Percentiles rank a stretch among this genome's conserved stretches.
These are phyloP conservation scores for Kodamaea anthophila DNA, from an alignment of 1,139 yeast species.

Conservation along the genomic window DNA sequence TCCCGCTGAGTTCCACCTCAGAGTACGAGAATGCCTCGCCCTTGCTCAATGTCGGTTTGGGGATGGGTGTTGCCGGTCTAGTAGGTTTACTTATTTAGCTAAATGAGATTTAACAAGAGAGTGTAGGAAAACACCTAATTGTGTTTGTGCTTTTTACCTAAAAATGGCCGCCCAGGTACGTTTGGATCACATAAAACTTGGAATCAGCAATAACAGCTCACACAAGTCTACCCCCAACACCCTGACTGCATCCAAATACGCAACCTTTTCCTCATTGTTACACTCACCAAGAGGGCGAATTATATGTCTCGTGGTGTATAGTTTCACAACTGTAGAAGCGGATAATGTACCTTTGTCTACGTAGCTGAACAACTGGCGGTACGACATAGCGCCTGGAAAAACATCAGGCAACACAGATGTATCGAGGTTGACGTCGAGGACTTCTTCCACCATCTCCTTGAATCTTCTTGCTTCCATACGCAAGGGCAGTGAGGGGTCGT, in stretches of 20 bases:
- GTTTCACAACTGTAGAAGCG: conserved; percentile 1
- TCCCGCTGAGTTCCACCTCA: too few relatives aligned
- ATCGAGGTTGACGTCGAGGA: conserved; percentile 12
- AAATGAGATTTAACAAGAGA: too few relatives aligned
- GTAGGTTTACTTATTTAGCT: conserved; percentile 20
- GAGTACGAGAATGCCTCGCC: conserved; percentile 16
- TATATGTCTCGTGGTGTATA: too few relatives aligned
- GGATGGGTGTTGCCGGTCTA: conserved; percentile 17
- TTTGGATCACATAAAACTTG: conserved; percentile 1
- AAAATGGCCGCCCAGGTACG: too few relatives aligned
- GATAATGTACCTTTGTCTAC: too few relatives aligned
- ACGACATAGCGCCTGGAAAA: conserved; percentile 47
- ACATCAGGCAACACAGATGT: conserved; percentile 16
- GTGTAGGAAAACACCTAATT: too few relatives aligned
- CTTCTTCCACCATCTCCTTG: conserved; percentile 14
- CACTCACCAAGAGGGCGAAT: conserved; percentile 1
- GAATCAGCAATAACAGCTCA: not conserved
- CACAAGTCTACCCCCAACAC: conserved; percentile 3
- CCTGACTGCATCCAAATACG: conserved; percentile 5
- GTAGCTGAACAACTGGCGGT: conserved; percentile 36
- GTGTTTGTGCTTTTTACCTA: too few relatives aligned
- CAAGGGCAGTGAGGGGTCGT: not conserved
- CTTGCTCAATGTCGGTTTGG: conserved; percentile 10
- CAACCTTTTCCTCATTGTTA: conserved; percentile 1
- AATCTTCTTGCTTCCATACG: conserved; percentile 18